Base-by-base conservation (phyloP, 306 rosid species). In the Prosopis cineraria region DNA sequence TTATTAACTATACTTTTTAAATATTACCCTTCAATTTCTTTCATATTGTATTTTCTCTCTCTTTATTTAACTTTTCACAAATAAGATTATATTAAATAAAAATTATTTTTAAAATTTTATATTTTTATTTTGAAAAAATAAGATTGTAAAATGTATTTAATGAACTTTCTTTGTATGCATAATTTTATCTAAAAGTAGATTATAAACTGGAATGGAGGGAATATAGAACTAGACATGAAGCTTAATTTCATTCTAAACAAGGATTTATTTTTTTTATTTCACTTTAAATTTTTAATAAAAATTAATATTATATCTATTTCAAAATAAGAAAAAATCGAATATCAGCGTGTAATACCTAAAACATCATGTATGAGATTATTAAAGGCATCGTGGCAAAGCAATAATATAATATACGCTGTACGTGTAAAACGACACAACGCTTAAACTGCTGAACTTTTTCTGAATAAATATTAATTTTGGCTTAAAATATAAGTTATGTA, bases 401-500 rank as follows among this genome's bases (percentile, higher is more conserved):
- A 79, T 63, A 7, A 27, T 79, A 50, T 67, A 79, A 37, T 33
- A 9, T 52, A n/a, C n/a, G n/a, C 0, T n/a, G 20, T 2, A 20
- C 3, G 22, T 22, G 67, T 62, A 19, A 47, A 47, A 48, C 44
- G 68, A 45, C 24, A 53, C 33, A 62, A 60, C 31, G 31, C 24
- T 37, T 31, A 11, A 37, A 67, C 47, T 67, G 7, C 5, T 33
- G 9, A 43, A 24, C 5, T 29, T 29, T 44, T 78, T 31, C 52
- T 45, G 0, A 34, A 78, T 10, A 37, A n/a, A 10, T 10, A 36
- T 34, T 10, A 55, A 70, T 14, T 44, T 39, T 79, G 68, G 29
- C 83, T 72, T 72, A 52, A 44, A 52, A 40, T 52, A 37, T 70
- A 79, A 48, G 74, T 73, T 14, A 48, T 47, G 27, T 13, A 22